Evolutionary conservation across 768 basidiomycete genomes (phyloP), one percentile per base, ranked within the genome.

Genomic region (Tulasnella sp.): DNA sequence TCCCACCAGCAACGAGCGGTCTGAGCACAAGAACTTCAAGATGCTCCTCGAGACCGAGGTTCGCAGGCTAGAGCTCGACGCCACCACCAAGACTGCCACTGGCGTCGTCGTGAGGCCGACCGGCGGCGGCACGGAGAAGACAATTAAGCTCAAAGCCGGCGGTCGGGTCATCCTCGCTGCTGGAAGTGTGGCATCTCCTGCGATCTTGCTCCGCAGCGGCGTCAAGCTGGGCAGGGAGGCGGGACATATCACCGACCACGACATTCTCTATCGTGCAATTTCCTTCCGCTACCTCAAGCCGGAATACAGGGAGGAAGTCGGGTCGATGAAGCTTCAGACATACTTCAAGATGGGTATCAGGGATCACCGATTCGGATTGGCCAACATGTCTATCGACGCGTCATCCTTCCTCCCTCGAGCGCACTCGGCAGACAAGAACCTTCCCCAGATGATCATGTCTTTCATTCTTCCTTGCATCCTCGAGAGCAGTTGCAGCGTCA

Each of bases 401-500:
- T 61, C 58, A 3, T 65, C 65, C n/a, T 67, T 69, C 65, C 67
- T 68, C 21, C 66, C 68, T 3, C 62, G 68, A 38, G 30, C 53
- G 42, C 21, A 53, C 41, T 4, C 41, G 19, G 11, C 10, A 7
- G 29, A 58, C 38, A 45, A 61, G 34, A 26, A 24, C 30, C 26
- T 54, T 19, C 63, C 56, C 9, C 5, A 24, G 26, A 19, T 48
- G 19, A 24, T 24, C 45, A 48, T 48, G 26, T 19, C 45, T n/a
- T 48, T 48, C 17, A 48, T 24, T 5, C 19, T 24, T 24, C 9
- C 5, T n/a, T 19, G 19, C 19, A 9, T 24, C 26, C 45, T 5
- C 9, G 45, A 48, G 17, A 19, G 30, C n/a, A 7, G 19, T 10
- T n/a, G 30, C 51, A n/a, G 19, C n/a, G 30, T 52, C 5, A 17